Evolutionary conservation across 371 early-diverging fungal species (phyloP).

Genomic region (Smittium mucronatum): DNA sequence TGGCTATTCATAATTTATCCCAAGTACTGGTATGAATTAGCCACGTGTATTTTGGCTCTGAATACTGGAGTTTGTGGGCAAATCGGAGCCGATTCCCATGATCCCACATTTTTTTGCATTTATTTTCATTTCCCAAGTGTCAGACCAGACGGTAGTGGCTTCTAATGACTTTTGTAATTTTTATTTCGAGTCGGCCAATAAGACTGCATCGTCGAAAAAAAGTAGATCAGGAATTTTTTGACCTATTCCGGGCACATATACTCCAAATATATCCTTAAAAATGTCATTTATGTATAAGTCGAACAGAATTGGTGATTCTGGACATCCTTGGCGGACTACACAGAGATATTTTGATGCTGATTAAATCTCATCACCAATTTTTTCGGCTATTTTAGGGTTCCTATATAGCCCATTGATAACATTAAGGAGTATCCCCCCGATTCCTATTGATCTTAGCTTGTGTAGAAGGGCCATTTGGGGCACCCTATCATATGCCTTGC

Average conservation of each 20-base stretch:
- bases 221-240: not conserved
- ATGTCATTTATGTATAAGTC: slow-evolving; percentile 2
- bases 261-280: not conserved
- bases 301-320: not conserved
- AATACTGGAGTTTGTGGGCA: not conserved
- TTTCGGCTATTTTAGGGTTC: slow-evolving; percentile 1
- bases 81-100: too few relatives aligned
- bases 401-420: not conserved
- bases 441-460: not conserved
- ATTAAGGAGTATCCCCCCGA: not conserved
- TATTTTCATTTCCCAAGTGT: not conserved
- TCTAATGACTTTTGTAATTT: not conserved
- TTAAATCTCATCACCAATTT: not conserved
- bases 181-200: not conserved
- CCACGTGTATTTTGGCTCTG: not conserved
- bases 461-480: not conserved
- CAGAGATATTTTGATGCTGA: not conserved
- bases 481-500: slow-evolving; percentile 1
- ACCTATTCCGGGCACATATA: not conserved
- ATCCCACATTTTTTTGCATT: not conserved
- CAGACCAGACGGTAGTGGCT: not conserved
- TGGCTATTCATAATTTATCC: too few relatives aligned
- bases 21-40: too few relatives aligned
- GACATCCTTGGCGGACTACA: slow-evolving; percentile 5
- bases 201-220: not conserved